A percentile compares a stretch with the other conserved stretches of the same genome.
Conservation (phyloP, 345 rosid genomes). For the Mallotus nudiflorus region DNA sequence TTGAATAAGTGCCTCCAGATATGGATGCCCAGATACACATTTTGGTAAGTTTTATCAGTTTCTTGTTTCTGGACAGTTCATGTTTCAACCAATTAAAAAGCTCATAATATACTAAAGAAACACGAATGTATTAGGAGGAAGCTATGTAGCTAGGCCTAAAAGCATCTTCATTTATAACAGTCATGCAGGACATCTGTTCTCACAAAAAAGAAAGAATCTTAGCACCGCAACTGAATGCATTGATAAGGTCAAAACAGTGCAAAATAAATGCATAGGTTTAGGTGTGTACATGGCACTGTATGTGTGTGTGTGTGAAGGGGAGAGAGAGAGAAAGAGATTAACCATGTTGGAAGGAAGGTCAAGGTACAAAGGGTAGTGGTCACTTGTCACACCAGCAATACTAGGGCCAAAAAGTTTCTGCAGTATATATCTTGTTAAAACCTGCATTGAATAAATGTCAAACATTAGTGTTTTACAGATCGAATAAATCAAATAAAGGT, state of each 20-base stretch:
- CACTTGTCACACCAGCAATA: constrained; percentile 60
- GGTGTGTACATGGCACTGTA: not conserved
- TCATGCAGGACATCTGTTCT: not conserved
- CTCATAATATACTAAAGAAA: not conserved
- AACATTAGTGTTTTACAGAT: not conserved
- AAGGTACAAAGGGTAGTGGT: constrained; percentile 56
- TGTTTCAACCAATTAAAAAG: not conserved
- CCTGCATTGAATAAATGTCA: constrained; percentile 42
- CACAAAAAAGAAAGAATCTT: not conserved
- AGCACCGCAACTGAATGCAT: not conserved
- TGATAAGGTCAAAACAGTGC: not conserved
- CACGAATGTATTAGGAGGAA: too few relatives aligned
- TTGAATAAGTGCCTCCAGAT: not conserved
- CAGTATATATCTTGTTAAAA: constrained; percentile 67
- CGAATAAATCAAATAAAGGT: too few relatives aligned
- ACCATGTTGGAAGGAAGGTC: constrained; percentile 96
- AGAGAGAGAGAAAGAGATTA: constrained; percentile 23
- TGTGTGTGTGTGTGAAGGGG: not conserved
- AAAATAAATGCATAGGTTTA: not conserved
- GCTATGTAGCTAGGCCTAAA: not conserved
- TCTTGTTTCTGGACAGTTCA: not conserved
- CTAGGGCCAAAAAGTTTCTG: constrained; percentile 78
- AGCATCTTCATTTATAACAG: not conserved
- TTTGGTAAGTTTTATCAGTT: not conserved
- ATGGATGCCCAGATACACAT: not conserved